phyloP scores from a whole-genome alignment of 805 yeast species.

The Metahyphopichia silvanorum region DNA sequence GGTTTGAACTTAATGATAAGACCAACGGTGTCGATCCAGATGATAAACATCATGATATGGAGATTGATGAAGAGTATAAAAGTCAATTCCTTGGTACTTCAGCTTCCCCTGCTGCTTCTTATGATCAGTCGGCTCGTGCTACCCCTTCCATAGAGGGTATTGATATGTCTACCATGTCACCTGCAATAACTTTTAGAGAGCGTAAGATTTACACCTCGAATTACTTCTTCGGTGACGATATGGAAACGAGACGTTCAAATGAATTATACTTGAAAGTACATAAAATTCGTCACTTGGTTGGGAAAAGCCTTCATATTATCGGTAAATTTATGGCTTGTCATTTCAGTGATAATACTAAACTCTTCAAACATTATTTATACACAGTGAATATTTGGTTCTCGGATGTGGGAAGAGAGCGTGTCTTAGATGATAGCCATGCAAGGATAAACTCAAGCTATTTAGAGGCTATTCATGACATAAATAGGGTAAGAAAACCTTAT shows the following conservation, averaged over 20 bases:
- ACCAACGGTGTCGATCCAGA: too few species aligned
- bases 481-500: slow-evolving; percentile 62
- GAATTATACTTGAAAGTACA: slow-evolving; percentile 48
- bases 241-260: slow-evolving; percentile 38
- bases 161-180: slow-evolving; percentile 48
- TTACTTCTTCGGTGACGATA: slow-evolving; percentile 59
- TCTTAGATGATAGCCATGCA: slow-evolving; percentile 56
- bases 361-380: slow-evolving; percentile 59
- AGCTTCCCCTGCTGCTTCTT: neutral
- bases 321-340: slow-evolving; percentile 44
- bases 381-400: slow-evolving; percentile 74
- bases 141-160: slow-evolving; percentile 43
- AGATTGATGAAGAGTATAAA: slow-evolving; percentile 2
- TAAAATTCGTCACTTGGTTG: slow-evolving; percentile 55
- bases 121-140: slow-evolving; percentile 39
- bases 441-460: slow-evolving; percentile 54
- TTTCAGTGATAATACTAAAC: slow-evolving; percentile 60
- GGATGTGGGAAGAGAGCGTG: slow-evolving; percentile 73
- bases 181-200: slow-evolving; percentile 56
- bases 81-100: too few species aligned
- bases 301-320: slow-evolving; percentile 59
- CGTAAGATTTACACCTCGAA: slow-evolving; percentile 60
- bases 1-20: slow-evolving; percentile 3
- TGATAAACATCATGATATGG: neutral
- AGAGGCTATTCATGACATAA: slow-evolving; percentile 57